These are phyloP conservation scores for Fraxinus albicans DNA, from an alignment of 305 asterid genomes.

Conservation along the genomic window DNA sequence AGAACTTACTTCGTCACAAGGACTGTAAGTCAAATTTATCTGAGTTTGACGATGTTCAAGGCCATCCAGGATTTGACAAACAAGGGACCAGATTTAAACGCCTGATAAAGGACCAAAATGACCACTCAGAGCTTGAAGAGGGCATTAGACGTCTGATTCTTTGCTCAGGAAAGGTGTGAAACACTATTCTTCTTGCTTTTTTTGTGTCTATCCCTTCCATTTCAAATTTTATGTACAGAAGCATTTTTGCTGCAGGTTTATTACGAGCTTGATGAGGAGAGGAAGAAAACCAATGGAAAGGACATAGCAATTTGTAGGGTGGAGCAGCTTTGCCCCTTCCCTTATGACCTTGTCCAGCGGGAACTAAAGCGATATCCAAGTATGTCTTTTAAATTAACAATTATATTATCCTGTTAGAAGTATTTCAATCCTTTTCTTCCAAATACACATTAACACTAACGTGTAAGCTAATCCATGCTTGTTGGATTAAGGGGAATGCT, in stretches of 20 bases:
- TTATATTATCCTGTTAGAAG: not conserved
- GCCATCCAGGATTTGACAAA: conserved; percentile 95
- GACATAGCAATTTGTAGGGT: conserved; percentile 90
- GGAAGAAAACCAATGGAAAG: conserved; percentile 58
- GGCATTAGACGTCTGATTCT: conserved; percentile 82
- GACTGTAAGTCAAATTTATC: conserved; percentile 86
- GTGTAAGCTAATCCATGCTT: not conserved
- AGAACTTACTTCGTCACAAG: conserved; percentile 89
- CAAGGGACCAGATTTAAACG: conserved; percentile 99
- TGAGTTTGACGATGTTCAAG: conserved; percentile 88
- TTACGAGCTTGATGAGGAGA: conserved; percentile 84
- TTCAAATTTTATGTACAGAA: not conserved
- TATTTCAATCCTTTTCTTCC: not conserved
- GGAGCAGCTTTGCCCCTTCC: conserved; percentile 97
- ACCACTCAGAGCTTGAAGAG: conserved; percentile 78
- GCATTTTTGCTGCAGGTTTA: conserved; percentile 49
- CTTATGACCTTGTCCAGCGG: conserved; percentile 86
- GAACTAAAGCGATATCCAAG: conserved; percentile 94
- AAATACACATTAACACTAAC: not conserved
- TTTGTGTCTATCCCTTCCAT: not conserved
- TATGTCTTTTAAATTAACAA: conserved; percentile 30
- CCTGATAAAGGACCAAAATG: conserved; percentile 80
- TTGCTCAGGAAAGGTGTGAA: conserved; percentile 92
- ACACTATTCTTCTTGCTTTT: conserved; percentile 12
- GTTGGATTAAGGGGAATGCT: not conserved